Evolutionary conservation across 345 rosid genomes (phyloP).

Genomic region (Hevea brasiliensis): DNA sequence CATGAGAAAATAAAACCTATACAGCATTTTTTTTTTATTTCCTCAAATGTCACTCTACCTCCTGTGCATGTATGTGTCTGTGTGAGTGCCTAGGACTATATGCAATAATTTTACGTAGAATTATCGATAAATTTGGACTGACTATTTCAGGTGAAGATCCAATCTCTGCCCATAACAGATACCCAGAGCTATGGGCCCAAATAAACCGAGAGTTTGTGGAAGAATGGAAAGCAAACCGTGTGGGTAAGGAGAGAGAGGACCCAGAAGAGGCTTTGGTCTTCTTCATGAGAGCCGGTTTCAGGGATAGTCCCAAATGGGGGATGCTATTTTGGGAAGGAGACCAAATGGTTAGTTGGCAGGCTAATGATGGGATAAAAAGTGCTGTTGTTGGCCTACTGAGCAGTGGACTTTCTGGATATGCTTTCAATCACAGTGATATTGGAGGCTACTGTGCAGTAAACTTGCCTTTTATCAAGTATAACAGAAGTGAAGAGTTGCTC

Average conservation of each 20-base stretch:
- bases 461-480: conserved; percentile 54
- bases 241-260: conserved; percentile 38
- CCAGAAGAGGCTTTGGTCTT: conserved; percentile 50
- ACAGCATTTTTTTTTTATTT: neutral
- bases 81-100: neutral
- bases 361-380: conserved; percentile 73
- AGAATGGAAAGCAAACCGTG: conserved; percentile 46
- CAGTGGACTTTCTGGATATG: conserved; percentile 65
- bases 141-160: conserved; percentile 64
- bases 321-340: conserved; percentile 85
- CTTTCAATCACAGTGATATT: conserved; percentile 73
- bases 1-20: neutral
- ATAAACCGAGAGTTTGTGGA: conserved; percentile 69
- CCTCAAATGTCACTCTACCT: neutral
- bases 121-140: neutral
- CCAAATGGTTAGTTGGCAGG: conserved; percentile 84
- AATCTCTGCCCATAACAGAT: conserved; percentile 64
- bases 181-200: conserved; percentile 75
- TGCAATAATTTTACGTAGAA: neutral
- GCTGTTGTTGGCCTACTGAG: conserved; percentile 64
- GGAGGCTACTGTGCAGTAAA: conserved; percentile 69
- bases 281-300: conserved; percentile 75
- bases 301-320: conserved; percentile 71
- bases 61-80: neutral
- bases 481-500: conserved; percentile 63